phyloP scores from a whole-genome alignment of 2,329 filamentous ascomycete species.

The Penicillium corylophilum region DNA sequence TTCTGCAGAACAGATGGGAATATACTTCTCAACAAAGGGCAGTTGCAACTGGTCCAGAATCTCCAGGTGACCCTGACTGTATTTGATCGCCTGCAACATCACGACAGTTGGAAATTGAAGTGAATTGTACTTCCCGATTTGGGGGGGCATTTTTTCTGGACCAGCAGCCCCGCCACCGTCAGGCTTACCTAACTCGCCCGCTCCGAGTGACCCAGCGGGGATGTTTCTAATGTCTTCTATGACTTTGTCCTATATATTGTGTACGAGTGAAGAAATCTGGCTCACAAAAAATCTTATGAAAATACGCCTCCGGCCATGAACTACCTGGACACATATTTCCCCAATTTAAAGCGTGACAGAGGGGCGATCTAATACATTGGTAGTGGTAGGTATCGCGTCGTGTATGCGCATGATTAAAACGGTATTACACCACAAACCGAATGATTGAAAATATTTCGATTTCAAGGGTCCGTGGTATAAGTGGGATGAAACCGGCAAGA shows the following conservation, averaged over 20 bases:
- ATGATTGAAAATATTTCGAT: background rate
- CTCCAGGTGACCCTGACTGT: conserved; percentile 54
- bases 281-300: background rate
- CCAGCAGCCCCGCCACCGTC: background rate
- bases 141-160: background rate
- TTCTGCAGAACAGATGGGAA: conserved; percentile 53
- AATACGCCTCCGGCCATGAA: background rate
- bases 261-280: background rate
- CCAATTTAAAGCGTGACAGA: background rate
- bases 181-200: background rate
- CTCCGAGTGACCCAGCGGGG: background rate
- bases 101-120: background rate
- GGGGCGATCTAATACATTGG: background rate
- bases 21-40: conserved; percentile 59
- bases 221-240: background rate
- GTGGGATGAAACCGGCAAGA: background rate
- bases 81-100: conserved; percentile 63
- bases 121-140: background rate
- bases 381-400: background rate
- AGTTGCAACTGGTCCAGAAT: conserved; percentile 65
- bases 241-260: background rate
- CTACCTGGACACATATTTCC: background rate
- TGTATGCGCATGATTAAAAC: background rate
- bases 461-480: background rate
- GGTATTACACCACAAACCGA: background rate